phyloP scores from a whole-genome alignment of 129 eudicot species.

The Daucus carota region DH1_v3.0 NC_030383.2:60464001-60464500 shows the following conservation, averaged over 20 bases:
- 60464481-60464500: slow-evolving; percentile 18
- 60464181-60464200: slow-evolving; percentile 18
- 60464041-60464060: slow-evolving; percentile 37
- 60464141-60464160: slow-evolving; percentile 57
- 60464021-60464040: slow-evolving; percentile 66
- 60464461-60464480: slow-evolving; percentile 22
- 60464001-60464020: slow-evolving; percentile 66
- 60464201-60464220: slow-evolving; percentile 30
- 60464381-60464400: neutral
- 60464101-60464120: slow-evolving; percentile 61
- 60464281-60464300: slow-evolving; percentile 41
- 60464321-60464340: slow-evolving; percentile 20
- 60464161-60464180: slow-evolving; percentile 46
- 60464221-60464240: slow-evolving; percentile 40
- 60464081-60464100: slow-evolving; percentile 67
- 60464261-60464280: slow-evolving; percentile 66
- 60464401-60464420: slow-evolving; percentile 28
- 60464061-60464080: slow-evolving; percentile 40
- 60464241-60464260: slow-evolving; percentile 50
- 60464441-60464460: slow-evolving; percentile 22
- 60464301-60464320: slow-evolving; percentile 36
- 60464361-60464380: neutral
- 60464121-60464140: slow-evolving; percentile 35
- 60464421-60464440: slow-evolving; percentile 31
- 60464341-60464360: slow-evolving; percentile 18